phyloP scores from a whole-genome alignment of 73 alveolate genomes.

The Symbiodinium natans region DNA sequence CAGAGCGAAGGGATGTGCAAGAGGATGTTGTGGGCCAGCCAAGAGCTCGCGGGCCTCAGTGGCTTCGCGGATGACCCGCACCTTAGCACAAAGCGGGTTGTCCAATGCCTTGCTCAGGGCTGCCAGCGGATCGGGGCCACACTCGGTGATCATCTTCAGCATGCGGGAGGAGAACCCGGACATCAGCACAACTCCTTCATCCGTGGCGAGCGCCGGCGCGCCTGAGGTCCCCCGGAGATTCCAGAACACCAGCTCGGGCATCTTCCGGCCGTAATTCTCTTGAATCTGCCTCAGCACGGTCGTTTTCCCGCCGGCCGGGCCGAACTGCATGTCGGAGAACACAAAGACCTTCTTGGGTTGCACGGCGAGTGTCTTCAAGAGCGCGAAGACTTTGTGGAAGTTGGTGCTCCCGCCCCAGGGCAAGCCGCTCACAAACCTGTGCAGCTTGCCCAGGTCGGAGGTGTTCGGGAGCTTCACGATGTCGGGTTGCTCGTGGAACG shows the following conservation, averaged over 20 bases:
- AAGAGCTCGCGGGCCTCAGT: constrained; percentile 17
- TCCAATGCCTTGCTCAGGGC: constrained; percentile 40
- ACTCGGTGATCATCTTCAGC: constrained; percentile 10
- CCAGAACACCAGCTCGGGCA: constrained; percentile 77
- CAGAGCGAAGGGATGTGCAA: not conserved
- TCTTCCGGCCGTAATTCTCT: not conserved
- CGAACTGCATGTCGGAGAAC: constrained; percentile 68
- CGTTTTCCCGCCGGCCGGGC: constrained; percentile 7
- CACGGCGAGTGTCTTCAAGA: not conserved
- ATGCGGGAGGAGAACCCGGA: constrained; percentile 58
- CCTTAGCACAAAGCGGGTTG: constrained; percentile 19
- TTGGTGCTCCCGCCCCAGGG: constrained; percentile 39
- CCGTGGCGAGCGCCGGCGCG: constrained; percentile 58
- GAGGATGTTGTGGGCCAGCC: not conserved
- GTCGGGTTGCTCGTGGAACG: not conserved
- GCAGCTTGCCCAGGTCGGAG: not conserved
- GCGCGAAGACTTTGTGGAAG: constrained; percentile 51
- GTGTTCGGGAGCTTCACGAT: constrained; percentile 23
- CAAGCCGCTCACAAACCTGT: not conserved
- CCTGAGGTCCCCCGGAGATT: not conserved
- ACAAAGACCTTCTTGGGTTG: constrained; percentile 27
- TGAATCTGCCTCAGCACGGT: constrained; percentile 42
- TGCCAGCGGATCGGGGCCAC: constrained; percentile 20
- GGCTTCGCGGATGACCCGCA: constrained; percentile 10
- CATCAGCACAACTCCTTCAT: constrained; percentile 42